A percentile compares a stretch with the other conserved stretches of the same genome.
Conservation (phyloP, 2,329 filamentous ascomycete species). For the Trichophyton verrucosum region DNA sequence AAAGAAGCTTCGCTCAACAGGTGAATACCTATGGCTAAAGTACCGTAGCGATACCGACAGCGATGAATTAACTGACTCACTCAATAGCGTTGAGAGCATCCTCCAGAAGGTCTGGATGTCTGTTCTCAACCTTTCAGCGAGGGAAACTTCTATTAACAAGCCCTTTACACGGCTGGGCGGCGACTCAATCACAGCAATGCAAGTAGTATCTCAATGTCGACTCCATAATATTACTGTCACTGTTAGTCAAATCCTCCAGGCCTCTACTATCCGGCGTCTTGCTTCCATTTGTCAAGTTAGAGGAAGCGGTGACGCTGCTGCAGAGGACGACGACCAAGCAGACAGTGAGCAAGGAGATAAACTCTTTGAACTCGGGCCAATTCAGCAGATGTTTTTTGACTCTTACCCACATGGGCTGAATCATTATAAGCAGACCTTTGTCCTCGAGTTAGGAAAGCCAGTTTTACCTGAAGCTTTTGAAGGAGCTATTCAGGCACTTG, state of each 20-base stretch:
- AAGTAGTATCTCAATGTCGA: slow-evolving; percentile 7
- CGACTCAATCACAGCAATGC: slow-evolving; percentile 7
- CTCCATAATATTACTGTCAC: background rate
- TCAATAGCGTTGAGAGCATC: background rate
- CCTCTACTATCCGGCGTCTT: background rate
- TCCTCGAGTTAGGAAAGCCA: background rate
- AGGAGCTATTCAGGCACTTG: background rate
- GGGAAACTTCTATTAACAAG: slow-evolving; percentile 3
- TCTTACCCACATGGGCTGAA: slow-evolving; percentile 11
- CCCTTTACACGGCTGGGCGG: slow-evolving; percentile 7
- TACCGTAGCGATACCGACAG: background rate
- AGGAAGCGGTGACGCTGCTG: background rate
- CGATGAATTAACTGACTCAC: background rate
- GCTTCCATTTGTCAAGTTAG: background rate
- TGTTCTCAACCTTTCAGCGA: slow-evolving; percentile 8
- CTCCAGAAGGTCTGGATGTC: slow-evolving; percentile 9
- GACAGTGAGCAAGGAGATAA: slow-evolving; percentile 13
- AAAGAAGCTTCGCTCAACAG: background rate
- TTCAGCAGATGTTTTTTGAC: slow-evolving; percentile 28
- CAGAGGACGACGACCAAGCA: slow-evolving; percentile 7
- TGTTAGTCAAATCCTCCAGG: background rate
- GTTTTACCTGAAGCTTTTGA: background rate
- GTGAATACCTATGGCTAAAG: background rate
- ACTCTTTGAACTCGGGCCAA: slow-evolving; percentile 26
- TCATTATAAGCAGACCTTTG: slow-evolving; percentile 3